Base-by-base conservation (phyloP, 1,284 basidiomycete genomes). In the Leccinum variabile region DNA sequence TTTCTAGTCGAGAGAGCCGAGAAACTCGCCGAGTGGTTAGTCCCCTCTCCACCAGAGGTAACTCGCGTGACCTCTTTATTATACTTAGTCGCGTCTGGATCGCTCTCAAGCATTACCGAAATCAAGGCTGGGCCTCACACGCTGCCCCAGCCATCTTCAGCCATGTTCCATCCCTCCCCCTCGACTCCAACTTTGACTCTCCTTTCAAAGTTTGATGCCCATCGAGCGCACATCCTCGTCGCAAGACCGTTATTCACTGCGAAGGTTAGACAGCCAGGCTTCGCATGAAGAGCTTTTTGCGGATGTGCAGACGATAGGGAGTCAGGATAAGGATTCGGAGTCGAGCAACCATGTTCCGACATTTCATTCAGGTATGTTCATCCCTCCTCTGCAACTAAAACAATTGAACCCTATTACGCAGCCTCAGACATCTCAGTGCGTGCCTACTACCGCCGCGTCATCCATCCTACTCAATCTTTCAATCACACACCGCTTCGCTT, bases 1-100 rank as follows among this genome's bases (percentile, higher is more conserved):
- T 75, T 94, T 18, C 74, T 89, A 6, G 72, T 94, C 49, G 89
- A 92, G 63, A 81, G 82, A 46, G 88, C 87, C 0, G 91, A 94
- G 74, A 79, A 86, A 53, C 73, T 95, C 63, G 84, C 80, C 62
- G 83, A 85, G 18, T 94, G 72, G 93, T 94, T 66, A 72, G 90
- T 79, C 46, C 10, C 13, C n/a, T 30, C 18, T 25, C 10, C 13
- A 14, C 14, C 22, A 30, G 22, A 50, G 14, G 16, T 7, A 6
- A 6, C 25, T 54, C 4, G 52, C 44, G 18, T 62, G 60, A 55
- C 55, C 64, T 35, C 7, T 9, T 54, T 54, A 2, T 54, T 39
- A 22, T 62, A 84, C 18, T 22, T 22, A 22, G 84, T 72, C 80
- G 8, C 79, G 75, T 30, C 7, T 49, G 46, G 46, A 49, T 49